Evolutionary conservation across 176 grass and related monocot species (phyloP), one percentile per base, ranked within the genome.

Genomic region (Cocos nucifera): DNA sequence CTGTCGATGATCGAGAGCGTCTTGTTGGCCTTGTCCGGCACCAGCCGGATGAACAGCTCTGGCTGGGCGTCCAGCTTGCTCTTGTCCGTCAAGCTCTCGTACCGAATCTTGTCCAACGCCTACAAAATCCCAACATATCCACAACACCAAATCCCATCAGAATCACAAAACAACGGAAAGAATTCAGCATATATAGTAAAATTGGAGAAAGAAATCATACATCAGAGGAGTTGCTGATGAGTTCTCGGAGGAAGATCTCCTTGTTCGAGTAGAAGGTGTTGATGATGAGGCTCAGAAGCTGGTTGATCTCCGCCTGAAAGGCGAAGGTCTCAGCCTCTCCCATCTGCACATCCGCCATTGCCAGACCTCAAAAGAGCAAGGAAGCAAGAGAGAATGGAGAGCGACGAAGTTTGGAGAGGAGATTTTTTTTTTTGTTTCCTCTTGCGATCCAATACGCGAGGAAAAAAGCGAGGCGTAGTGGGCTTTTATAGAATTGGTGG

Each of bases 201-300:
- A 28, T 27, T 12, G n/a, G 44, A 14, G 32, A 49, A 19, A 19
- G 9, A 50, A 49, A 14, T 21, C 61, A 15, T 20, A 63, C 61
- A 63, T 63, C 61, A 15, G 61, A 63, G 19, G 61, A 3, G 35
- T 63, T 63, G 30, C 61, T 63, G 10, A 63, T 63, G 35, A 63
- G 61, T 17, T 63, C 61, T 1, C 61, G 30, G 9, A 63, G 61
- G 61, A 63, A 63, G 30, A 63, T 63, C 61, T 63, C 61, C 35
- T 63, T 63, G 61, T 63, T 63, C 12, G 61, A 63, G 61, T 63
- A 63, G 61, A 63, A 63, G 19, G 61, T 63, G 32, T 63, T 63
- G 18, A 63, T 63, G 32, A 63, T 63, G 61, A 63, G 61, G 35
- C 61, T 63, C 0, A 63, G 61, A 10, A 63, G 22, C 35, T 63